phyloP scores from a whole-genome alignment of 2,329 filamentous ascomycete genomes.

The Claviceps spartinae region DNA sequence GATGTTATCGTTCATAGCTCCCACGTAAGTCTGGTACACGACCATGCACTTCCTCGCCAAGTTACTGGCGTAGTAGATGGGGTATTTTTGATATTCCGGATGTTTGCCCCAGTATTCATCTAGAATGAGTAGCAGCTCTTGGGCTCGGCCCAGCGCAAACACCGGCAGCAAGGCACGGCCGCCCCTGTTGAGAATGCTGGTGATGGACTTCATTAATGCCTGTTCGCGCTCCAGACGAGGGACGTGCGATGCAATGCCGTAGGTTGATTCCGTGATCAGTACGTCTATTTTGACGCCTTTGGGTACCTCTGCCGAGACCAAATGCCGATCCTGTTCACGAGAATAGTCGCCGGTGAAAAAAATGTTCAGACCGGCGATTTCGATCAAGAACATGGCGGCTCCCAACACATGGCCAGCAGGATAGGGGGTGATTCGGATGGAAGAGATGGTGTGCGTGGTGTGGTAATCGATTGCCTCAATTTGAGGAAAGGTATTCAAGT shows the following conservation, averaged over 20 bases:
- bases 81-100: slow-evolving; percentile 72
- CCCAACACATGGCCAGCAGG: slow-evolving; percentile 96
- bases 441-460: slow-evolving; percentile 93
- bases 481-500: slow-evolving; percentile 80
- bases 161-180: slow-evolving; percentile 90
- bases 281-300: slow-evolving; percentile 86
- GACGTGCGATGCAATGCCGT: slow-evolving; percentile 87
- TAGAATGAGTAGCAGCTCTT: slow-evolving; percentile 85
- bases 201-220: slow-evolving; percentile 90
- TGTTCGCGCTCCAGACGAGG: slow-evolving; percentile 84
- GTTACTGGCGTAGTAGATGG: slow-evolving; percentile 96
- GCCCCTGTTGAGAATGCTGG: slow-evolving; percentile 76
- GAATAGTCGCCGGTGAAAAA: slow-evolving; percentile 98
- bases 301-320: slow-evolving; percentile 86
- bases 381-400: slow-evolving; percentile 95
- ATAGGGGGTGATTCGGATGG: slow-evolving; percentile 91
- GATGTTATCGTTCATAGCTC: slow-evolving; percentile 98
- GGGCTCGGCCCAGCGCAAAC: slow-evolving; percentile 84
- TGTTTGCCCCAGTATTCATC: slow-evolving; percentile 96
- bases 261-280: slow-evolving; percentile 93
- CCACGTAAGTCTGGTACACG: slow-evolving; percentile 95
- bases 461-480: slow-evolving; percentile 98
- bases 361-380: slow-evolving; percentile 92
- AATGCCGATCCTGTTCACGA: slow-evolving; percentile 84
- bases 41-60: slow-evolving; percentile 95